A percentile compares a stretch with the other conserved stretches of the same genome.
phyloP scores from a whole-genome alignment of 129 eudicot species.

The Tanacetum coccineum region DNA sequence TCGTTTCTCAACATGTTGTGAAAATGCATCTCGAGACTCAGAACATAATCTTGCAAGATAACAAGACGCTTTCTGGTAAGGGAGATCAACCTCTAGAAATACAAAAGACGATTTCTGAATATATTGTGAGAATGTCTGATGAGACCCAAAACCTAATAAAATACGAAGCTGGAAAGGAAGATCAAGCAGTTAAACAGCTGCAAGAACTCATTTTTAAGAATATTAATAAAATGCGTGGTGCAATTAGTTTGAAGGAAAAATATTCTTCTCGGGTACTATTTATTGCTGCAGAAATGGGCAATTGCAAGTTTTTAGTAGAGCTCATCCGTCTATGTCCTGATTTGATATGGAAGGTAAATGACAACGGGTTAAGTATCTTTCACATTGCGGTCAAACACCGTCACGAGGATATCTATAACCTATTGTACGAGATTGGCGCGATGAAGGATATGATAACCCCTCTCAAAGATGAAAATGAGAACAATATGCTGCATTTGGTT shows the following conservation, averaged over 20 bases:
- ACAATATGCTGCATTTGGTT: conserved; percentile 45
- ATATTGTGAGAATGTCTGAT: background rate
- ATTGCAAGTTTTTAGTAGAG: conserved; percentile 30
- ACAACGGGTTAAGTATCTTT: conserved; percentile 34
- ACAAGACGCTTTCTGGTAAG: too few relatives aligned
- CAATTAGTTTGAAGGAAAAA: background rate
- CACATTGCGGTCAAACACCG: conserved; percentile 46
- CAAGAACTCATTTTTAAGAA: too few relatives aligned
- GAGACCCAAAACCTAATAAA: background rate
- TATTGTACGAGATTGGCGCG: conserved; percentile 39
- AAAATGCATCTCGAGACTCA: background rate
- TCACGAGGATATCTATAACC: conserved; percentile 35
- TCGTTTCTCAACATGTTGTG: background rate
- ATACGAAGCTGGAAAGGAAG: too few relatives aligned
- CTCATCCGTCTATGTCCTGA: conserved; percentile 42
- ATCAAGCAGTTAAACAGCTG: too few relatives aligned
- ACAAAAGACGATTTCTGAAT: background rate
- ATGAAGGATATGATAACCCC: conserved; percentile 34
- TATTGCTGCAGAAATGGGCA: conserved; percentile 42
- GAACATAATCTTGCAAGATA: background rate
- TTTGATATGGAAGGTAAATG: conserved; percentile 48
- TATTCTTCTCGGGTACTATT: conserved; percentile 35
- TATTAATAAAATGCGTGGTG: too few relatives aligned
- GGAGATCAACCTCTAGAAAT: background rate
- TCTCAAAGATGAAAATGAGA: conserved; percentile 22